Percentiles rank a stretch among this genome's conserved stretches.
These are phyloP conservation scores for Globisporangium okanoganense DNA, from an alignment of 352 stramenopile species.

Conservation along the genomic window DNA sequence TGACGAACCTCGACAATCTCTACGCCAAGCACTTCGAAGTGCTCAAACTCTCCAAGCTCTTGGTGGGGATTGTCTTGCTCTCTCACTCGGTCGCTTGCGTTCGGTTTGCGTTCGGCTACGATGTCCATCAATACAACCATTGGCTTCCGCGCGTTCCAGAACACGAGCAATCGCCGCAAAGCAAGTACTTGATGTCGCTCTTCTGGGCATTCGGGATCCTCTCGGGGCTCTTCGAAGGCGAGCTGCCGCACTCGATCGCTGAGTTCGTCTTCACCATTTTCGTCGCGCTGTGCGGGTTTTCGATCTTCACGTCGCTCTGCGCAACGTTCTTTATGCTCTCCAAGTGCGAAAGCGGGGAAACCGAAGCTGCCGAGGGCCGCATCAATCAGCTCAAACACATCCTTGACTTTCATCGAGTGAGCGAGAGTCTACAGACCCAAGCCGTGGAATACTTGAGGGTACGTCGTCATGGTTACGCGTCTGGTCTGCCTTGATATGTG, in stretches of 20 bases:
- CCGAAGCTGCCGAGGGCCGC: slow-evolving; percentile 48
- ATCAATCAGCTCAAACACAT: slow-evolving; percentile 77
- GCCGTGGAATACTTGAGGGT: slow-evolving; percentile 66
- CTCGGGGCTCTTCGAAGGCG: slow-evolving; percentile 66
- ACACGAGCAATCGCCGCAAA: slow-evolving; percentile 23
- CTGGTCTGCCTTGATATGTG: background rate
- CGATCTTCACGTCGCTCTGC: slow-evolving; percentile 63
- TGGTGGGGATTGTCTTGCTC: slow-evolving; percentile 45
- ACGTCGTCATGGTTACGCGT: background rate
- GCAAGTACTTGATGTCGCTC: slow-evolving; percentile 41
- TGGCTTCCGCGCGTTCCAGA: slow-evolving; percentile 40
- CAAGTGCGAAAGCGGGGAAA: slow-evolving; percentile 66
- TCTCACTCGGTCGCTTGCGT: slow-evolving; percentile 59
- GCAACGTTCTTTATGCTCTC: slow-evolving; percentile 80
- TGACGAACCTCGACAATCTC: slow-evolving; percentile 50
- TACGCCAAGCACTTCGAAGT: slow-evolving; percentile 62
- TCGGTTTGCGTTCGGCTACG: slow-evolving; percentile 57
- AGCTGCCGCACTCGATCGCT: slow-evolving; percentile 36
- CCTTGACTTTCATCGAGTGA: slow-evolving; percentile 62
- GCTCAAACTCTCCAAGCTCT: slow-evolving; percentile 43
- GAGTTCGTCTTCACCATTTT: slow-evolving; percentile 67
- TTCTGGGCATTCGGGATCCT: slow-evolving; percentile 72
- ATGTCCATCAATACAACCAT: slow-evolving; percentile 35
- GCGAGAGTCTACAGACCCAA: slow-evolving; percentile 47
- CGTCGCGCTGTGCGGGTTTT: slow-evolving; percentile 65